Evolutionary conservation across 73 alveolate species (phyloP), one percentile per base, ranked within the genome.

Genomic region (Paramecium pentaurelia): DNA sequence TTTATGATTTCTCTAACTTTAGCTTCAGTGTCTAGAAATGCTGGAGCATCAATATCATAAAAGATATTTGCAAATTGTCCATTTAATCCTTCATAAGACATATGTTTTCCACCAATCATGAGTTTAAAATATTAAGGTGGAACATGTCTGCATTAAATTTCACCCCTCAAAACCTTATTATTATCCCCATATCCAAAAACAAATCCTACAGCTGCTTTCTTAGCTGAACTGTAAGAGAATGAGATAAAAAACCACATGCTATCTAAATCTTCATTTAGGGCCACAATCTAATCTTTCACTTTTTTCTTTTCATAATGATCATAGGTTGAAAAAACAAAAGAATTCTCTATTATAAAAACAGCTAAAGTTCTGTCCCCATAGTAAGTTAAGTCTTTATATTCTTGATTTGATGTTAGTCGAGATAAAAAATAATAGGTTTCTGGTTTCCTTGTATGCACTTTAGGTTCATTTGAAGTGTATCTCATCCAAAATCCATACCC

Each of bases 361-460:
- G 91, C 75, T 47, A 80, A 80, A 10, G 91, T 80, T 80, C 91
- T 80, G 27, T 80, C 91, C n/a, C 91, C 91, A 80, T 80, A 80
- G 9, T 28, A 27, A 9, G 91, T 42, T 9, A 80, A 47, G 20
- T 80, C 91, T 28, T 80, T 42, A 25, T 45, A 44, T 8, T 80
- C 73, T 20, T 49, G 8, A 47, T 80, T 80, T 27, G 91, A 80
- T 8, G 91, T 80, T 44, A 80, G 18, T 80, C 91, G 25, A 1
- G 91, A 80, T 25, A 80, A 10, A 12, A 80, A 80, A 32, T 80
- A 49, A 10, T 44, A 80, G 22, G 71, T 80, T 22, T 80, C 91
- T 16, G 91, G 91, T 42, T 80, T 25, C 10, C 51, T 25, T 16
- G 4, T 0, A 80, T 80, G 75, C 16, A 10, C 3, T 80, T 80